phyloP scores from a whole-genome alignment of 805 yeast species.

The Pichia kluyveri region DNA sequence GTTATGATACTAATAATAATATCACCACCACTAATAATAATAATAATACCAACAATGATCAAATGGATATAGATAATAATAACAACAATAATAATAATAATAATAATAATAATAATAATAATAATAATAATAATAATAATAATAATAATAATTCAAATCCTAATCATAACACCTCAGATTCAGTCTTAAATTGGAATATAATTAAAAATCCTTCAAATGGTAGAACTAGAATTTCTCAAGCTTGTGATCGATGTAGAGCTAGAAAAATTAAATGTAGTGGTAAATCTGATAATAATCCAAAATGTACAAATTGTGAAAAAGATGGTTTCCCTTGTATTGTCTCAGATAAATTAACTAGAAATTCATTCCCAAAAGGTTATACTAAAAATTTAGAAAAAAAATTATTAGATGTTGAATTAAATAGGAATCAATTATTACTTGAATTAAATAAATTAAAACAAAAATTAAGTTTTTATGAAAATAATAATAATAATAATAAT shows the following conservation, averaged over 20 bases:
- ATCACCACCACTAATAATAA: too few species aligned
- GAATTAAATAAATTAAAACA: conserved; percentile 24
- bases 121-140: too few species aligned
- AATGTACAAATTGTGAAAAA: conserved; percentile 56
- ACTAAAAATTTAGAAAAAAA: conserved; percentile 65
- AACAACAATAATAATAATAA: too few species aligned
- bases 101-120: too few species aligned
- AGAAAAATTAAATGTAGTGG: conserved; percentile 76
- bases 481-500: not conserved
- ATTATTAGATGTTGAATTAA: conserved; percentile 52
- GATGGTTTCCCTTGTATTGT: conserved; percentile 63
- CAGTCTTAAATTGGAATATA: conserved; percentile 20
- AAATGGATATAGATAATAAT: too few species aligned
- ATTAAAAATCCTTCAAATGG: conserved; percentile 30
- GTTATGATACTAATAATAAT: too few species aligned
- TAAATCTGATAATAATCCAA: conserved; percentile 37
- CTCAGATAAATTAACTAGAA: conserved; percentile 62
- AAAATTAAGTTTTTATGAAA: conserved; percentile 2
- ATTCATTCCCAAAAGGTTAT: conserved; percentile 76
- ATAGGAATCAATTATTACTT: conserved; percentile 31
- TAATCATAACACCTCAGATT: not conserved
- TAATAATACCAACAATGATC: too few species aligned
- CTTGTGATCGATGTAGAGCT: conserved; percentile 73
- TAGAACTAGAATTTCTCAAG: conserved; percentile 55
- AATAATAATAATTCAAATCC: too few species aligned